Percentiles rank a stretch among this genome's conserved stretches.
Evolutionary conservation across 1,139 yeast species (phyloP).

Genomic region (Kodamaea fungicola): DNA sequence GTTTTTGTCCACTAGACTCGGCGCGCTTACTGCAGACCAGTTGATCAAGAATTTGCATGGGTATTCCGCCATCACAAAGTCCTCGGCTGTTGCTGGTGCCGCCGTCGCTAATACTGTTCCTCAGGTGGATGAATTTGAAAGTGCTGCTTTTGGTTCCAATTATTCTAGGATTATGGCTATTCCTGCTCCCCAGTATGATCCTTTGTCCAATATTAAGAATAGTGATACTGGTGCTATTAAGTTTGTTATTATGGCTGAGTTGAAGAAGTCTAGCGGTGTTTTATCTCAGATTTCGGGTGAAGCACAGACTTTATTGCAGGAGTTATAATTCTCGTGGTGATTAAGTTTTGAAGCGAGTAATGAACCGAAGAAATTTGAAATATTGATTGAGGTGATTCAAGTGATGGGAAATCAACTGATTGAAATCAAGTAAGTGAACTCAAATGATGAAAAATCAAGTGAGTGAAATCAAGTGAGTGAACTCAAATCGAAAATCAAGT

Average conservation of each 20-base stretch:
- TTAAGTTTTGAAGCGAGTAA: too few species aligned
- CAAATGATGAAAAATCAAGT: too few species aligned
- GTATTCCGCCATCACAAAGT: conserved; percentile 34
- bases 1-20: conserved; percentile 37
- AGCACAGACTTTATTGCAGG: too few species aligned
- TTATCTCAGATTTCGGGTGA: too few species aligned
- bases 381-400: too few species aligned
- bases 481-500: too few species aligned
- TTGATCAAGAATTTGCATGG: conserved; percentile 44
- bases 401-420: too few species aligned
- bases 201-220: conserved; percentile 46
- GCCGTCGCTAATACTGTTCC: conserved; percentile 16
- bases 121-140: conserved; percentile 54
- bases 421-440: too few species aligned
- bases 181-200: conserved; percentile 61
- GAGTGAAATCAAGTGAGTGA: too few species aligned
- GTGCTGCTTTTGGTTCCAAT: conserved; percentile 79
- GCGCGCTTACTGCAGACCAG: conserved; percentile 50
- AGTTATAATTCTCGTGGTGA: too few species aligned
- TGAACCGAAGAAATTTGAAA: too few species aligned
- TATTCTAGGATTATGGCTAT: conserved; percentile 73
- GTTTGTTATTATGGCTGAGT: conserved; percentile 25
- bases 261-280: conserved; percentile 16
- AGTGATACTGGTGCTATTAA: conserved; percentile 34
- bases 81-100: conserved; percentile 27